Conservation (phyloP, 2,329 filamentous ascomycete species). For the Lachnellula cervina region DNA sequence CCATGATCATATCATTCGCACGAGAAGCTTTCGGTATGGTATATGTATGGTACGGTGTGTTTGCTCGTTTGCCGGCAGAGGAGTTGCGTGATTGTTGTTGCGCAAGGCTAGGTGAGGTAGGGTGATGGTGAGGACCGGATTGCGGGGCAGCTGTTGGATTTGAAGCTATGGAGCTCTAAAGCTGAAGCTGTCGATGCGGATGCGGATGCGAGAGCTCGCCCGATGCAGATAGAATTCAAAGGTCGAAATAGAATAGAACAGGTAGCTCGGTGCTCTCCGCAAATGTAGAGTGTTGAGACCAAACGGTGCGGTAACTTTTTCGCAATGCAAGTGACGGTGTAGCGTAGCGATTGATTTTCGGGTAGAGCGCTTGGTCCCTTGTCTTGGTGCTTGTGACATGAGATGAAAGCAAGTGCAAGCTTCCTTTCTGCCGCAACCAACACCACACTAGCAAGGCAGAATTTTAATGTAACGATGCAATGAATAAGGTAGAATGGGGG, state of each 20-base stretch:
- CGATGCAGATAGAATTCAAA: slow-evolving; percentile 12
- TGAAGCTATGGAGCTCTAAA: slow-evolving; percentile 10
- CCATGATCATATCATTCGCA: slow-evolving; percentile 55
- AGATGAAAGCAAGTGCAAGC: too few relatives aligned
- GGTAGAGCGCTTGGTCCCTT: slow-evolving; percentile 22
- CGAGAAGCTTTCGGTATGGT: neutral
- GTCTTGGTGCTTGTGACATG: too few relatives aligned
- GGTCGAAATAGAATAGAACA: slow-evolving; percentile 12
- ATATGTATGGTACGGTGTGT: neutral
- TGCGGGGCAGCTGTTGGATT: slow-evolving; percentile 12
- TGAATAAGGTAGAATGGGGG: too few relatives aligned
- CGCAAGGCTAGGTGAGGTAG: slow-evolving; percentile 21
- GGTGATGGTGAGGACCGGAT: slow-evolving; percentile 1
- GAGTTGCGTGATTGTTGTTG: slow-evolving; percentile 17
- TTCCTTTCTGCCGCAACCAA: too few relatives aligned
- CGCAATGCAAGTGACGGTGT: slow-evolving; percentile 18
- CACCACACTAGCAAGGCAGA: too few relatives aligned
- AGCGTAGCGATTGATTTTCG: slow-evolving; percentile 10
- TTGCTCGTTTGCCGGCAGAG: neutral
- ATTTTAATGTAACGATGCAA: too few relatives aligned
- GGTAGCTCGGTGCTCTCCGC: slow-evolving; percentile 3
- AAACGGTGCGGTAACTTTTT: slow-evolving; percentile 9
- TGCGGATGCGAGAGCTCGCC: slow-evolving; percentile 1
- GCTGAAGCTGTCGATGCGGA: neutral
- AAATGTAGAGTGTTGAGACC: slow-evolving; percentile 9